These are phyloP conservation scores for Atalantia buxifolia DNA, from an alignment of 345 rosid genomes.

Conservation along the genomic window DNA sequence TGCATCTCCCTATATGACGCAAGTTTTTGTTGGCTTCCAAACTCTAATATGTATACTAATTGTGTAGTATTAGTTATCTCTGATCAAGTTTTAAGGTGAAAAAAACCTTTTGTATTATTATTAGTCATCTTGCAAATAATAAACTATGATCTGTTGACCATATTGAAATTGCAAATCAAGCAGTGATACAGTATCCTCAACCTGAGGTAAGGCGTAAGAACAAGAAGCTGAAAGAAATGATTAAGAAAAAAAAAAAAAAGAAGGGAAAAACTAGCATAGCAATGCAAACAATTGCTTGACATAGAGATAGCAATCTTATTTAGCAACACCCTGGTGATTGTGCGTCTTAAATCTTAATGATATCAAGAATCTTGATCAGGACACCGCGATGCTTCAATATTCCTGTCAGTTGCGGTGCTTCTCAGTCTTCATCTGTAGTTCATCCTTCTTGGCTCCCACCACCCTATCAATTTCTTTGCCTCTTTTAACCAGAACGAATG, in stretches of 20 bases:
- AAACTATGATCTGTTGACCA: constrained; percentile 2
- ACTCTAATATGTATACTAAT: constrained; percentile 14
- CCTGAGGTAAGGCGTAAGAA: background rate
- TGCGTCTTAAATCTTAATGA: background rate
- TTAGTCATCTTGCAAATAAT: constrained; percentile 1
- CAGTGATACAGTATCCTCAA: background rate
- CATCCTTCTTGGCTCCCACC: constrained; percentile 52
- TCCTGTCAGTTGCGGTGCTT: constrained; percentile 22
- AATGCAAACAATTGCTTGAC: background rate
- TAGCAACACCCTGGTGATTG: background rate
- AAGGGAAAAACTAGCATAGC: background rate
- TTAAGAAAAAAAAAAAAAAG: fast-evolving
- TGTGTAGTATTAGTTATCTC: constrained; percentile 7
- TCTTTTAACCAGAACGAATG: constrained; percentile 55
- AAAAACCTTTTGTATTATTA: background rate
- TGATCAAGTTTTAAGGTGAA: background rate
- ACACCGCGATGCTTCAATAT: background rate
- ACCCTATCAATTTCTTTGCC: constrained; percentile 58
- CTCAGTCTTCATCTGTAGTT: constrained; percentile 57
- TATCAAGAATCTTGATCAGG: background rate
- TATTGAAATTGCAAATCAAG: background rate
- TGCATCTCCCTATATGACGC: background rate
- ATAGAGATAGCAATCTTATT: background rate
- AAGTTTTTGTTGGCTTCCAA: constrained; percentile 2
- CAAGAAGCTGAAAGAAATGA: background rate